Evolutionary conservation across 176 grass and related monocot genomes (phyloP), one percentile per base, ranked within the genome.

Genomic region (Avena insularis): DNA sequence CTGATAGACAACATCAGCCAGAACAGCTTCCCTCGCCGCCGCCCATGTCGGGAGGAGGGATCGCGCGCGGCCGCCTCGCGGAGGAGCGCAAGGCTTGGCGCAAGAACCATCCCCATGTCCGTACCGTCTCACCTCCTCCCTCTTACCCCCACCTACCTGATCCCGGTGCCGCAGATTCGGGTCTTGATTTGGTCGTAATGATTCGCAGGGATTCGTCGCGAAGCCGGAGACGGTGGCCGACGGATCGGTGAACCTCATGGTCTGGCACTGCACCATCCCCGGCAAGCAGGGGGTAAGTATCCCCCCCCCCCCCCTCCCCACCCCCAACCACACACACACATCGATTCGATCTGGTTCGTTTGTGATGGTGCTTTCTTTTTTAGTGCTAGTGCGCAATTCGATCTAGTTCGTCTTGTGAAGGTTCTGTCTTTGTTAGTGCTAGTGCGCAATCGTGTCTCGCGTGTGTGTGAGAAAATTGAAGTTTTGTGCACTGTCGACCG

Each of bases 41-140:
- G 54, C 78, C 58, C 68, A 95, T 95, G 93, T 91, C 91, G 5
- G 88, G 86, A 14, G 88, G 86, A 82, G 93, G 93, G 49, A 92
- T 93, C 40, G 93, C 93, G 29, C 88, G 91, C 65, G 93, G 91
- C 59, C 91, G 93, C 9, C 91, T 93, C 5, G 77, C 91, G 29
- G 93, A 95, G 89, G 91, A 95, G 84, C 91, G 91, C 64, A 95
- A 95, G 86, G 76, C 91, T 5, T 93, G 93, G 93, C 91, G 89
- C 35, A 91, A 91, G 86, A 93, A 95, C 78, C 91, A 95, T 45
- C 91, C 91, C 54, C 89, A 91, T 65, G 93, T 88, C 49, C 19
- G 82, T 86, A 23, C 29, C 61, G 23, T n/a, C 64, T 36, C 35
- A 11, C 48, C n/a, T 23, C 36, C 13, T 25, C 9, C 25, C 50